These are phyloP conservation scores for Lanmaoa rubissima DNA, from an alignment of 768 basidiomycete species.

Conservation along the genomic window DNA sequence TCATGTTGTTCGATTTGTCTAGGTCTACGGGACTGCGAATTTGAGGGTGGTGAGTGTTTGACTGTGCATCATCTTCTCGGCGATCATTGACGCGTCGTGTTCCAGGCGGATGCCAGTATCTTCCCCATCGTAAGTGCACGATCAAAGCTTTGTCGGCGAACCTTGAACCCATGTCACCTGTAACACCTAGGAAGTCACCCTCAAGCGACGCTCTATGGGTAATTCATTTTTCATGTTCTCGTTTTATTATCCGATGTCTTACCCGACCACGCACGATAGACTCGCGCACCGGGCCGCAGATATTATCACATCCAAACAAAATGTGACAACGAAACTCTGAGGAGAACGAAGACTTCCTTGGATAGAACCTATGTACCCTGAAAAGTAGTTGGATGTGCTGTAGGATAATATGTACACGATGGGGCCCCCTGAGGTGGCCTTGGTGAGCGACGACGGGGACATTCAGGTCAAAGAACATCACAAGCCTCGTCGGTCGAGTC, in stretches of 20 bases:
- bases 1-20: background rate
- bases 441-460: too few relatives aligned
- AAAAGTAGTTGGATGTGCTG: background rate
- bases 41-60: constrained; percentile 9
- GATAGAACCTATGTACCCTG: background rate
- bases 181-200: constrained; percentile 20
- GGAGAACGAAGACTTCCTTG: background rate
- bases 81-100: background rate
- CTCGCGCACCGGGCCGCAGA: constrained; percentile 8
- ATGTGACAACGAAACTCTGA: background rate
- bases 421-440: too few relatives aligned
- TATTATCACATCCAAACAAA: too few relatives aligned
- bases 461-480: too few relatives aligned
- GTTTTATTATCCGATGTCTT: background rate
- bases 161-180: background rate
- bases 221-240: background rate
- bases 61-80: background rate
- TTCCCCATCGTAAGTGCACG: constrained; percentile 14
- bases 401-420: background rate
- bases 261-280: background rate
- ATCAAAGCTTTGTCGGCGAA: background rate
- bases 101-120: constrained; percentile 18
- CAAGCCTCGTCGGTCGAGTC: too few relatives aligned
- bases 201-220: constrained; percentile 21
- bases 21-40: constrained; percentile 19